Evolutionary conservation across 257 asterid genomes (phyloP), one percentile per base, ranked within the genome.

Genomic region (Craterostigma plantagineum): DNA sequence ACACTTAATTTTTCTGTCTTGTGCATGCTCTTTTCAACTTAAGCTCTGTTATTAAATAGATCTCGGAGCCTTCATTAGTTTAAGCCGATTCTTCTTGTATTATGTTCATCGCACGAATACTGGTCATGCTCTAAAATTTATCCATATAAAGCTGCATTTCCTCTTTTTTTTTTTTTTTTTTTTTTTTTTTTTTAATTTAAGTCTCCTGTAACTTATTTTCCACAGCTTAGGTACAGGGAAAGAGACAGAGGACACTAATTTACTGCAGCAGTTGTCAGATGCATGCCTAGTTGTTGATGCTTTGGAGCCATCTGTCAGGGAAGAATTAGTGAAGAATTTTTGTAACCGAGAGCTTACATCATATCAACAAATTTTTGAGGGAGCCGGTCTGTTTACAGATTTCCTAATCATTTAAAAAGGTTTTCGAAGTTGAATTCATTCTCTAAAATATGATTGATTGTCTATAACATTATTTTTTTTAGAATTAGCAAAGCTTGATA

Each of bases 281-380:
- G 93, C 97, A 43, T 81, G 94, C 69, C 72, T 81, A 65, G 97
- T 86, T 43, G 97, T 86, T 57, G 97, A 86, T 78, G 92, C 97
- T 53, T 65, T 86, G 64, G 97, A 86, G 71, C 94, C 97, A 66
- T 86, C 97, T 43, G 97, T 86, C 34, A 76, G 97, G 64, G 97
- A 86, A 64, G 97, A 86, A 54, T 62, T 86, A 51, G 94, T 86
- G 11, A 86, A 86, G 73, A 73, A 51, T 40, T 81, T 86, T 58
- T 81, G 94, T 68, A 78, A 64, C 65, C 64, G 91, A 66, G 97
- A 86, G 64, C 94, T 86, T 63, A 86, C 91, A 59, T 81, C 94
- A 27, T 86, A 81, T 61, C 93, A 78, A 40, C 97, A 86, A 69
- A 86, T 86, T 63, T 86, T 86, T 71, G 97, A 86, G 72, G 97